Percentiles rank a stretch among this genome's conserved stretches.
phyloP scores from a whole-genome alignment of 2,329 filamentous ascomycete genomes.

The Colletotrichum sp. region DNA sequence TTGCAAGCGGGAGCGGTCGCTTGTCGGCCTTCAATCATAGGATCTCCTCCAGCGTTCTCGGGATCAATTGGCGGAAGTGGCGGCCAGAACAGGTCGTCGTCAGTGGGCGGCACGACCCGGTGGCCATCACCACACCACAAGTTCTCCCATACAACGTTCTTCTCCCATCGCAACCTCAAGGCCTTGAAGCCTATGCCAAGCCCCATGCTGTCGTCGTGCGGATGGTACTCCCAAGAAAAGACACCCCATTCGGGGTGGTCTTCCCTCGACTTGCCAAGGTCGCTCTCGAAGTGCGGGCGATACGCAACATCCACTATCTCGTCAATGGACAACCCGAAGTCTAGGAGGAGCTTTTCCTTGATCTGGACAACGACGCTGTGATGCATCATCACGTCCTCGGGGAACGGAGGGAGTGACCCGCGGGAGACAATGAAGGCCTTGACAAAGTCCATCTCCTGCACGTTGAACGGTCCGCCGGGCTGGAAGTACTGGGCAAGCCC shows the following conservation, averaged over 20 bases:
- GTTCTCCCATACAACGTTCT: slow-evolving; percentile 31
- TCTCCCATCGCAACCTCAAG: slow-evolving; percentile 9
- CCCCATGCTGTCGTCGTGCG: background rate
- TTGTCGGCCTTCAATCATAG: background rate
- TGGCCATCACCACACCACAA: slow-evolving; percentile 16
- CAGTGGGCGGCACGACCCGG: background rate
- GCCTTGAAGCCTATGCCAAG: background rate
- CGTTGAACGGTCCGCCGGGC: background rate
- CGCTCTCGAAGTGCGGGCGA: background rate
- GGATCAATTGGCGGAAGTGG: background rate
- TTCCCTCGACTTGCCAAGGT: background rate
- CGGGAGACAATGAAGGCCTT: slow-evolving; percentile 8
- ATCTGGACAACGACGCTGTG: background rate
- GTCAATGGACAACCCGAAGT: background rate
- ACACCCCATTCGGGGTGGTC: background rate
- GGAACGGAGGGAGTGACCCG: background rate
- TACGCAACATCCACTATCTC: background rate
- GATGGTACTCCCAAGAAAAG: slow-evolving; percentile 15
- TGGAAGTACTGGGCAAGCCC: background rate
- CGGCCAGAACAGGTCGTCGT: background rate
- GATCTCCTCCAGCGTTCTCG: background rate
- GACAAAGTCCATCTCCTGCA: background rate
- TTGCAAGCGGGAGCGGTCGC: background rate
- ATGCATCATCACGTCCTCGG: background rate
- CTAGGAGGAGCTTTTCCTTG: background rate